A percentile compares a stretch with the other conserved stretches of the same genome.
Conservation (phyloP, 192 early-diverging fungal genomes). For the Entomortierella beljakovae region DNA sequence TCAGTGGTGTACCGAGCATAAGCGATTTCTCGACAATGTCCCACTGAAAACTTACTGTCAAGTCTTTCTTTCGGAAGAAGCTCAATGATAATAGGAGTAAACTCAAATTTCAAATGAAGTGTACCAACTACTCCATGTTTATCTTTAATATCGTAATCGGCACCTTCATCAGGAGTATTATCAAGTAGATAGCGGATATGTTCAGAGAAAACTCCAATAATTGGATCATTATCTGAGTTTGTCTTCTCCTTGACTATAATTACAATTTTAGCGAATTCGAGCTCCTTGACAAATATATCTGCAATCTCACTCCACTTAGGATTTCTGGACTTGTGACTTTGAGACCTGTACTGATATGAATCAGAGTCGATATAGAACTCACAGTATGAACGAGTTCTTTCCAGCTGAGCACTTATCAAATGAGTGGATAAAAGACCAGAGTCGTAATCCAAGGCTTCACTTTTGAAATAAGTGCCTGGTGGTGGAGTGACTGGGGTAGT, state of each 20-base stretch:
- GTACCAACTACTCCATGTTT: constrained; percentile 38
- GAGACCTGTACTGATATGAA: constrained; percentile 43
- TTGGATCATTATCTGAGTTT: constrained; percentile 54
- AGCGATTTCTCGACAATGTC: too few species aligned
- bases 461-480: constrained; percentile 18
- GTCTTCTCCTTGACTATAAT: constrained; percentile 53
- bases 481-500: constrained; percentile 18
- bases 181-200: constrained; percentile 36
- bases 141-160: constrained; percentile 30
- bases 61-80: constrained; percentile 62
- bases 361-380: constrained; percentile 52
- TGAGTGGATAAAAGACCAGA: constrained; percentile 41
- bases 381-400: constrained; percentile 42
- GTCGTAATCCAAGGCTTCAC: constrained; percentile 44
- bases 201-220: constrained; percentile 29
- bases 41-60: constrained; percentile 60
- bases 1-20: too few species aligned
- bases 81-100: constrained; percentile 57
- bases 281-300: constrained; percentile 67
- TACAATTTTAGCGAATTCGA: constrained; percentile 66
- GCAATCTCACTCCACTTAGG: constrained; percentile 56
- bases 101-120: constrained; percentile 57
- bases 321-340: constrained; percentile 45
- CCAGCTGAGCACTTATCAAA: constrained; percentile 38
- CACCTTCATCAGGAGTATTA: constrained; percentile 26